Base-by-base conservation (phyloP, 148 eudicot species). In the Vaccinium corymbosum region DNA sequence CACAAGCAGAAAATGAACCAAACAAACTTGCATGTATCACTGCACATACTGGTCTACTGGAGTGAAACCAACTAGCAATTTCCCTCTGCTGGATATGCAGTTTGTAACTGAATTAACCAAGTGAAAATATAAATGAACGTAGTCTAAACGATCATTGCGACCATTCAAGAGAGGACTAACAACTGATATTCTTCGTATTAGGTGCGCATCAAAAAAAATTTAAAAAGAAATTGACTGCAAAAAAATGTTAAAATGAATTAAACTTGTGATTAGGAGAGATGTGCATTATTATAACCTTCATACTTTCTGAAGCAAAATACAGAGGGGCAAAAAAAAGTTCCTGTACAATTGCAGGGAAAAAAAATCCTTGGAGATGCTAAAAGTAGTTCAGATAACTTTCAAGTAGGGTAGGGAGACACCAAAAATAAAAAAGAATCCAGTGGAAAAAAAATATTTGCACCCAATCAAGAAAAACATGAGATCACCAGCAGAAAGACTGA, bases 21-120 rank as follows among this genome's bases (percentile, higher is more conserved):
- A 76, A 49, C 79, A 49, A 76, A 76, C 53, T 76, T 38, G 79
- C 57, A n/a, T 50, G 32, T n/a, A 22, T 46, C 25, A 74, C 77
- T 22, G 32, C 17, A n/a, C 51, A n/a, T n/a, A 13, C 56, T 14
- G 32, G 49, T 76, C 27, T 52, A 52, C 22, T 27, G 6, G 42
- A 27, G 57, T 78, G 46, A 25, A 51, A 78, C 50, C 61, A 78
- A 78, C 53, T 20, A 78, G 57, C 20, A 22, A 16, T 78, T 51
- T 78, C 56, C 42, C 42, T 51, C 62, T 38, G 38, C 38, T 51
- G 42, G 80, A 51, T 51, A 49, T 77, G 59, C 35, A 46, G 2
- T 20, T 38, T 7, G 1, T 78, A 22, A 52, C 32, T 51, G 38
- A 76, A 49, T 22, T 50, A 50, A 49, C 57, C 25, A 17, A 19